A percentile compares a stretch with the other conserved stretches of the same genome.
Evolutionary conservation across 139 green algal species (phyloP).

Genomic region (Volvox reticuliferus): DNA sequence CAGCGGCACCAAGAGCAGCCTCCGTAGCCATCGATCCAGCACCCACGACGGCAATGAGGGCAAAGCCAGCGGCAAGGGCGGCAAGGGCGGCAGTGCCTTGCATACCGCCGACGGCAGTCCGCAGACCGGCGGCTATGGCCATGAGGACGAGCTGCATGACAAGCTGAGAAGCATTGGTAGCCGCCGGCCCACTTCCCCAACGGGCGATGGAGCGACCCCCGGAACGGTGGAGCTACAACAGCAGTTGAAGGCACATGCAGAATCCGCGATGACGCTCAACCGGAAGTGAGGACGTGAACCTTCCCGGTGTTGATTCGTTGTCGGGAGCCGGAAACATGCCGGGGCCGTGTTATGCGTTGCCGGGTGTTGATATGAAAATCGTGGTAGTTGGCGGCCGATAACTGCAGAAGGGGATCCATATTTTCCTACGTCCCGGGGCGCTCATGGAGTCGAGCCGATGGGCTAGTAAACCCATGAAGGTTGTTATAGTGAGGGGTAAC

Average conservation of each 20-base stretch:
- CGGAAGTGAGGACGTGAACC: background rate
- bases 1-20: background rate
- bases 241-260: slow-evolving; percentile 4
- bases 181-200: background rate
- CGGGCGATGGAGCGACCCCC: background rate
- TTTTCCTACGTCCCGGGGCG: too few species aligned
- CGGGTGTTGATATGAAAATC: too few species aligned
- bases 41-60: background rate
- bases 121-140: background rate
- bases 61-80: background rate
- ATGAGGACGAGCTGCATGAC: slow-evolving; percentile 24
- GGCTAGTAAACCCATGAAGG: too few species aligned
- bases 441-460: too few species aligned
- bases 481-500: too few species aligned
- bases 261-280: background rate
- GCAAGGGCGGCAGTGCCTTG: background rate
- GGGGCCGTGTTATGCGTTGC: too few species aligned
- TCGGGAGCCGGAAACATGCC: too few species aligned
- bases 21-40: background rate
- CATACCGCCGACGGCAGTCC: background rate
- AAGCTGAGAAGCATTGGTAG: slow-evolving; percentile 7
- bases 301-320: too few species aligned
- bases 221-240: background rate
- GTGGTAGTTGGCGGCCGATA: too few species aligned
- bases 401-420: too few species aligned